Conservation (phyloP, 179 eudicot genomes). For the Amaranthus tricolor region DNA sequence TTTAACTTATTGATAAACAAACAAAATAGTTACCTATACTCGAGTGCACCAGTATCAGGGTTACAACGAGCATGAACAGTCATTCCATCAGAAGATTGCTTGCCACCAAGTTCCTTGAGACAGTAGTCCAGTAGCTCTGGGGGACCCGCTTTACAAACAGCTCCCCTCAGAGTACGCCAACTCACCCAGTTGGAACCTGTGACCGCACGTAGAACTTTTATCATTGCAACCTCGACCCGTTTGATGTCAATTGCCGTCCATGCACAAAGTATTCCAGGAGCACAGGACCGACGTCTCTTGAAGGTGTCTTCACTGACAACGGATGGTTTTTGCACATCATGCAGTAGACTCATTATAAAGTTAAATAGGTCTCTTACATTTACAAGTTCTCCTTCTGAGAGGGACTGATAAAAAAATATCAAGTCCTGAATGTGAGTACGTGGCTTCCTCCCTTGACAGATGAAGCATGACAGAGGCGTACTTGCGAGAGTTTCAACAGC, state of each 20-base stretch:
- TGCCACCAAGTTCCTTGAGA: slow-evolving; percentile 74
- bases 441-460: slow-evolving; percentile 69
- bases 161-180: slow-evolving; percentile 85
- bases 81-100: slow-evolving; percentile 58
- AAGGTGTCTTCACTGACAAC: slow-evolving; percentile 26
- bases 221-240: slow-evolving; percentile 73
- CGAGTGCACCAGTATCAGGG: slow-evolving; percentile 66
- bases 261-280: slow-evolving; percentile 48
- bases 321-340: slow-evolving; percentile 40
- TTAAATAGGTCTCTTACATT: slow-evolving; percentile 65
- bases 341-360: slow-evolving; percentile 57
- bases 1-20: background rate
- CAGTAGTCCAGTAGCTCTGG: slow-evolving; percentile 85
- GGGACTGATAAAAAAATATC: slow-evolving; percentile 71
- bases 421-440: slow-evolving; percentile 71
- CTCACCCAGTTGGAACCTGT: slow-evolving; percentile 72
- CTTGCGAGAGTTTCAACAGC: slow-evolving; percentile 53
- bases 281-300: slow-evolving; percentile 45
- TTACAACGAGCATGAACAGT: slow-evolving; percentile 53
- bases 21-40: slow-evolving; percentile 56
- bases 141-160: slow-evolving; percentile 79
- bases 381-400: slow-evolving; percentile 68
- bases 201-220: slow-evolving; percentile 76
- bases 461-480: slow-evolving; percentile 50
- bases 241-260: slow-evolving; percentile 58